Evolutionary conservation across 2,329 filamentous ascomycete genomes (phyloP), one percentile per base, ranked within the genome.

Genomic region (Alternaria alternata): DNA sequence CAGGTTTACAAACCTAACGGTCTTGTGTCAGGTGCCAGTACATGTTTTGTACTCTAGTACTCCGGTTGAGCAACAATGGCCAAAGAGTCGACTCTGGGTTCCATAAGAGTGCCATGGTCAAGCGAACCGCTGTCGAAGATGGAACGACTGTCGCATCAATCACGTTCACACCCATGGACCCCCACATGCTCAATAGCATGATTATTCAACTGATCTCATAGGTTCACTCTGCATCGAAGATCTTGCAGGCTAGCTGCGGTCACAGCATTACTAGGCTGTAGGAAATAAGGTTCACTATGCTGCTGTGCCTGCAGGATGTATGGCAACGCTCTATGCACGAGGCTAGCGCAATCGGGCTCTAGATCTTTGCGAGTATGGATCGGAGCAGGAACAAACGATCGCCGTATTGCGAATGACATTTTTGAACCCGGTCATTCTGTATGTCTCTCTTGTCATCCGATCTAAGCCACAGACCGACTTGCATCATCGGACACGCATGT

Each of bases 11-110:
- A 65, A 53, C 55, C 57, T 41, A 75, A 73, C 69, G 68, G 72
- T 67, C 67, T 71, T 69, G 68, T 75, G 71, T 71, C 60, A 75
- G 68, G 71, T 72, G 70, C 66, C 62, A 70, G 51, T 71, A 64
- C 71, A 73, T 73, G 70, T 56, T 62, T 60, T 68, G 68, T 72
- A 61, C 62, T 49, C 57, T 53, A 59, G 53, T 54, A 57, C 53
- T 57, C 52, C 59, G 56, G 11, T 26, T 18, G 24, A 51, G 47
- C 43, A 48, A 58, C 32, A 20, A 22, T 59, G 51, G 46, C 41
- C 32, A 26, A 20, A n/a, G 14, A 38, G 32, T 24, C 30, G 11
- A 28, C n/a, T 42, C 26, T 36, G 26, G 41, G 59, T 48, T 53
- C 59, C 55, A n/a, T 34, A 44, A 52, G 24, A 51, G 51, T 46